Evolutionary conservation across 1,284 basidiomycete genomes (phyloP), one percentile per base, ranked within the genome.

Genomic region (Ceratobasidium sp.): DNA sequence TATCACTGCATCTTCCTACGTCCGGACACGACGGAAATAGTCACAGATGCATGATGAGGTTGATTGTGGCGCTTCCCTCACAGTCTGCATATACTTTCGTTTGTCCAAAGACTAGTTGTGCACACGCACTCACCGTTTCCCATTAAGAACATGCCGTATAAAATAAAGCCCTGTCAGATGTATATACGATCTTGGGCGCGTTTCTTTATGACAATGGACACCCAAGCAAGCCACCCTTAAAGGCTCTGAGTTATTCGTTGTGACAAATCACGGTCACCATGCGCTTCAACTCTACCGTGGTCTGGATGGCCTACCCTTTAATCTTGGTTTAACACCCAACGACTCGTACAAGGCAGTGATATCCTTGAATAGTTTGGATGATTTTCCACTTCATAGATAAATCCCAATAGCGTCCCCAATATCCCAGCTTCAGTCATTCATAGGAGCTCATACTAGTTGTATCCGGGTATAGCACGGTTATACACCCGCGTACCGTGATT

Each of bases 11-110:
- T n/a, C n/a, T n/a, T n/a, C n/a, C n/a, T n/a, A n/a, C n/a, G n/a
- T n/a, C n/a, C n/a, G n/a, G n/a, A n/a, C n/a, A n/a, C n/a, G n/a
- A n/a, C n/a, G n/a, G n/a, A n/a, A n/a, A n/a, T n/a, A n/a, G n/a
- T n/a, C n/a, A 73, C 40, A 71, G 20, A 22, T 68, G 64, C 1
- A 31, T 55, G 17, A 73, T 42, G 2, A 71, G 43, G 31, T 73
- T 72, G 47, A 71, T 22, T 4, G 64, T 73, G 27, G 58, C 69
- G 62, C 68, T 71, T 54, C 71, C 70, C 32, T 71, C 72, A 25
- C 69, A 57, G n/a, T 32, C 58, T 64, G 35, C 17, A n/a, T 8
- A 8, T 40, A 17, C 17, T 40, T 40, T 40, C 10, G 38, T 40
- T 8, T 40, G 17, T 40, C 10, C 17, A 40, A 8, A 40, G 38